Evolutionary conservation across 73 alveolate genomes (phyloP).

Genomic region (Blepharisma stoltei): DNA sequence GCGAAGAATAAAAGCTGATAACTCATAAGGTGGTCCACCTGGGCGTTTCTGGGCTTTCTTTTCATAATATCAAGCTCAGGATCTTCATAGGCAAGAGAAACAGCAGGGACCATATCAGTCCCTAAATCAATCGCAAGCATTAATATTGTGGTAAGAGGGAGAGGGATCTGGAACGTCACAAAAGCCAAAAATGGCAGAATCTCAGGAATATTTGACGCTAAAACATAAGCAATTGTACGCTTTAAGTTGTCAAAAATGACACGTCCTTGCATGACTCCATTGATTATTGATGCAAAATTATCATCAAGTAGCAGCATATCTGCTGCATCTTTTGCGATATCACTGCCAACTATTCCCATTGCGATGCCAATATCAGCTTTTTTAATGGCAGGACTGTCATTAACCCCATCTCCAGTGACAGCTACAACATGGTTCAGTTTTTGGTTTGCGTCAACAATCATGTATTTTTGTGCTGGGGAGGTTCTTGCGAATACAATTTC

Average conservation of each 20-base stretch:
- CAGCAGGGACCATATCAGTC: constrained; percentile 92
- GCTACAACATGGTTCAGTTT: constrained; percentile 92
- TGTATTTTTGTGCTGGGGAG: constrained; percentile 90
- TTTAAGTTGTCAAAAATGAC: constrained; percentile 87
- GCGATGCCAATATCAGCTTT: constrained; percentile 83
- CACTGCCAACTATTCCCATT: constrained; percentile 95
- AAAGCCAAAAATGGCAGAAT: constrained; percentile 77
- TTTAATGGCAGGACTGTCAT: constrained; percentile 69
- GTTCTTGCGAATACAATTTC: constrained; percentile 96
- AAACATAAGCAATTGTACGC: constrained; percentile 70
- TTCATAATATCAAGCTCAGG: constrained; percentile 92
- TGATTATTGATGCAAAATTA: constrained; percentile 93
- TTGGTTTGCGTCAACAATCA: constrained; percentile 92
- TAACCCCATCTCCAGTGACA: constrained; percentile 98
- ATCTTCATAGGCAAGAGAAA: constrained; percentile 89
- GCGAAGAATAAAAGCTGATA: constrained; percentile 64
- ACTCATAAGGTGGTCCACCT: constrained; percentile 80
- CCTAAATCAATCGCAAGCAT: constrained; percentile 80
- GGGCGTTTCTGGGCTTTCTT: constrained; percentile 85
- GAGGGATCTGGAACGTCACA: constrained; percentile 74
- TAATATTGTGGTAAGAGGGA: constrained; percentile 78
- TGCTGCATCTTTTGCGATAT: constrained; percentile 99
- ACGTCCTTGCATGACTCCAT: constrained; percentile 97
- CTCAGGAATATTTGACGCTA: constrained; percentile 84
- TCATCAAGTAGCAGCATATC: constrained; percentile 96